Conservation (phyloP, 2,329 filamentous ascomycete genomes). For the Colletotrichum sidae region DNA sequence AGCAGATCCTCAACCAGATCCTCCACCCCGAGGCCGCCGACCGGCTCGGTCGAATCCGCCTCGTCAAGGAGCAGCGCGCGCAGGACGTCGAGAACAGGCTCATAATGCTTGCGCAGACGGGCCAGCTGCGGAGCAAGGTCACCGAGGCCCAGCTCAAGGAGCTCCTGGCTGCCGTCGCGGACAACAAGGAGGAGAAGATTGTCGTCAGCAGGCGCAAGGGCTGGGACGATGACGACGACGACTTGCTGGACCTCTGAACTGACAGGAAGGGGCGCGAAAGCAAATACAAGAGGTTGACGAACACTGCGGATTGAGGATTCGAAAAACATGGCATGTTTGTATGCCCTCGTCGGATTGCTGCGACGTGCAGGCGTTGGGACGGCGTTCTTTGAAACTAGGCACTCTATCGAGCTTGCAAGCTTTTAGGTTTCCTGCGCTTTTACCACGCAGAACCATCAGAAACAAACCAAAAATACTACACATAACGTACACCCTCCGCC, state of each 20-base stretch:
- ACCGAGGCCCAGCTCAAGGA: slow-evolving; percentile 95
- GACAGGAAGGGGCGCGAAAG: background rate
- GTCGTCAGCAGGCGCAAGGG: slow-evolving; percentile 86
- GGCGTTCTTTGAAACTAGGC: slow-evolving; percentile 24
- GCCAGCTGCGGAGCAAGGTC: slow-evolving; percentile 88
- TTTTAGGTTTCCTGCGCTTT: slow-evolving; percentile 13
- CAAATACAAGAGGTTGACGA: too few species aligned
- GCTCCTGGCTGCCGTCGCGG: slow-evolving; percentile 84
- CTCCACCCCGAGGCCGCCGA: slow-evolving; percentile 94
- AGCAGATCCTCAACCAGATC: slow-evolving; percentile 88
- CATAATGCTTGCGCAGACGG: slow-evolving; percentile 88
- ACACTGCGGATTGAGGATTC: too few species aligned
- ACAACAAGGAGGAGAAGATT: slow-evolving; percentile 85
- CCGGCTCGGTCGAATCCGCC: slow-evolving; percentile 90
- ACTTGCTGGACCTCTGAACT: slow-evolving; percentile 71
- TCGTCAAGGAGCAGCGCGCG: slow-evolving; percentile 94
- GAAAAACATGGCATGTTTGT: too few species aligned
- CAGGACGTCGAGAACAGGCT: slow-evolving; percentile 91
- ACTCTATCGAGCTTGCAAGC: too few species aligned
- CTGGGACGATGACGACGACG: slow-evolving; percentile 87
- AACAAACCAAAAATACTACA: slow-evolving; percentile 5
- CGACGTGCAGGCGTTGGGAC: slow-evolving; percentile 27
- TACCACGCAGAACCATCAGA: slow-evolving; percentile 5
- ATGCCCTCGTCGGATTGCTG: too few species aligned
- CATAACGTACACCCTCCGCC: slow-evolving; percentile 24